These are phyloP conservation scores for Fusarium nodosum DNA, from an alignment of 2,329 filamentous ascomycete species.

Conservation along the genomic window DNA sequence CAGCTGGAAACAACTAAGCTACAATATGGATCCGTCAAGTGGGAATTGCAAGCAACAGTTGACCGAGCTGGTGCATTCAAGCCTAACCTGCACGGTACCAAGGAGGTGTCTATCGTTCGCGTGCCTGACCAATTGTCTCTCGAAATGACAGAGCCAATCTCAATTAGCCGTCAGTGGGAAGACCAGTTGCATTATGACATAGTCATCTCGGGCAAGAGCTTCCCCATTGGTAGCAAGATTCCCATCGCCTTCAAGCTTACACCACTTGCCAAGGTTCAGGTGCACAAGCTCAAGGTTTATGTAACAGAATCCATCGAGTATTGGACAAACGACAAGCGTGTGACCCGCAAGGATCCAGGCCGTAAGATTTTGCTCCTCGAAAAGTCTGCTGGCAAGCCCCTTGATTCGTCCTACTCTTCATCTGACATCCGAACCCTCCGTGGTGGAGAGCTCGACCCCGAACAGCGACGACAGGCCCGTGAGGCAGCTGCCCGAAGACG, in stretches of 20 bases:
- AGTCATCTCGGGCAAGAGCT: slow-evolving; percentile 95
- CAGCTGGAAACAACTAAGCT: slow-evolving; percentile 90
- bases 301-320: slow-evolving; percentile 93
- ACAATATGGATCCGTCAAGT: slow-evolving; percentile 87
- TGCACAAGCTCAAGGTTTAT: slow-evolving; percentile 91
- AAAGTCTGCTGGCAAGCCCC: slow-evolving; percentile 83
- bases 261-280: slow-evolving; percentile 91
- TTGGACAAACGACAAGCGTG: slow-evolving; percentile 86
- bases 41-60: slow-evolving; percentile 86
- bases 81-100: slow-evolving; percentile 84
- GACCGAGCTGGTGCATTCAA: slow-evolving; percentile 92
- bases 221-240: slow-evolving; percentile 87
- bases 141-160: slow-evolving; percentile 93
- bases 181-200: slow-evolving; percentile 97
- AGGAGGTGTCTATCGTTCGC: slow-evolving; percentile 86
- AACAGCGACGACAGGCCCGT: slow-evolving; percentile 63
- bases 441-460: slow-evolving; percentile 78
- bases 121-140: slow-evolving; percentile 89
- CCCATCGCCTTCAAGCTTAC: slow-evolving; percentile 96
- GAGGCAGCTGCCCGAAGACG: slow-evolving; percentile 63
- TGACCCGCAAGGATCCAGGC: slow-evolving; percentile 86
- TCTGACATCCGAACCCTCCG: slow-evolving; percentile 83
- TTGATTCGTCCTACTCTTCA: slow-evolving; percentile 78
- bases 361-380: slow-evolving; percentile 90
- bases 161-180: slow-evolving; percentile 93